phyloP scores from a whole-genome alignment of 176 grass and related monocot genomes.

The Musa schizocarpa region DNA sequence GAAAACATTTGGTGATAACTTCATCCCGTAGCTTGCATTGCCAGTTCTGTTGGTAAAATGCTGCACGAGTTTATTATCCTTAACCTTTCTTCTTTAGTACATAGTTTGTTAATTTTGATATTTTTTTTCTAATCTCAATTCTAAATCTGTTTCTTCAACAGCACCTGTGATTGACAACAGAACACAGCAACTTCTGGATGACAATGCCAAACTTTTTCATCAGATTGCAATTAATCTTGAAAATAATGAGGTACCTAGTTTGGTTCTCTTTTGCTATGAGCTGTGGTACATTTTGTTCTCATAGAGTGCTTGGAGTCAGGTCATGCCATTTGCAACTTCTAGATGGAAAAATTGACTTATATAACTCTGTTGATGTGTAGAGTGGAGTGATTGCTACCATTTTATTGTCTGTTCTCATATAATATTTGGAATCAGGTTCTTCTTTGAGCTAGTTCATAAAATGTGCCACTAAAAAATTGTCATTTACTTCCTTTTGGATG shows the following conservation, averaged over 20 bases:
- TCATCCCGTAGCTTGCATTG: background rate
- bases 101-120: background rate
- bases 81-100: background rate
- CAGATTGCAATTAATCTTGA: conserved; percentile 65
- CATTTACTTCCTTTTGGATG: background rate
- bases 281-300: background rate
- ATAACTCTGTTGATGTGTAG: background rate
- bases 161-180: conserved; percentile 44
- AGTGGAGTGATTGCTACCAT: background rate
- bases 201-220: conserved; percentile 61
- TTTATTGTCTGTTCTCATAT: no score
- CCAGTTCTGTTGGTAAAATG: background rate
- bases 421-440: background rate
- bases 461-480: no score
- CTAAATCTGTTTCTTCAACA: conserved; percentile 1
- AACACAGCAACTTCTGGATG: conserved; percentile 42
- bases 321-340: background rate
- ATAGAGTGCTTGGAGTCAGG: background rate
- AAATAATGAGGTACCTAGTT: conserved; percentile 48
- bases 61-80: background rate
- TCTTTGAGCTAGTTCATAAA: background rate
- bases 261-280: background rate
- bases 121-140: background rate
- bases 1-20: background rate
- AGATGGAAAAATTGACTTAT: background rate